phyloP scores from a whole-genome alignment of 164 flowering plant species.

The Buxus sempervirens region DNA sequence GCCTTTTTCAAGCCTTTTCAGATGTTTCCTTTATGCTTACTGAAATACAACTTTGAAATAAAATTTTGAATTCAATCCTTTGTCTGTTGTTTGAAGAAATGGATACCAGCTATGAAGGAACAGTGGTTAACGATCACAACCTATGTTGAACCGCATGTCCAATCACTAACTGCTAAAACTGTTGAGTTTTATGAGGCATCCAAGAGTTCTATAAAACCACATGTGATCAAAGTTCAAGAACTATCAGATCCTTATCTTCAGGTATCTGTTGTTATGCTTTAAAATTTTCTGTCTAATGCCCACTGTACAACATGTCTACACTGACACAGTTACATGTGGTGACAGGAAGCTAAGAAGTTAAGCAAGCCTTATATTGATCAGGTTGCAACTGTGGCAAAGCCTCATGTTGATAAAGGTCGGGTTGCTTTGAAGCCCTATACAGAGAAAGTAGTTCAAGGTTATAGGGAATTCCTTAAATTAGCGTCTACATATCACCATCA shows the following conservation, averaged over 20 bases:
- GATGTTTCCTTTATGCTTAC: no score
- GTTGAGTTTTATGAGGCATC: conserved; percentile 63
- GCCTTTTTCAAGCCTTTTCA: no score
- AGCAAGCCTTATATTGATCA: conserved; percentile 76
- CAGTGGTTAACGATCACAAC: conserved; percentile 52
- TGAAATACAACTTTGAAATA: no score
- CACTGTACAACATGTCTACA: not conserved
- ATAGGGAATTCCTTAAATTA: conserved; percentile 56
- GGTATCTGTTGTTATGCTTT: conserved; percentile 37
- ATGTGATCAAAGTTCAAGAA: conserved; percentile 55
- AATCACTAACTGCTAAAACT: conserved; percentile 37
- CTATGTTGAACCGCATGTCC: conserved; percentile 61
- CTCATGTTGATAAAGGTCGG: conserved; percentile 72
- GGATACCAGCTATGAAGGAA: conserved; percentile 66
- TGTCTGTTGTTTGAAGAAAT: conserved; percentile 46
- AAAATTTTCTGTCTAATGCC: not conserved
- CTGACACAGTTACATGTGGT: conserved; percentile 4
- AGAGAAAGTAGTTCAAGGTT: conserved; percentile 44
- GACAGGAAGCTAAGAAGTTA: conserved; percentile 69
- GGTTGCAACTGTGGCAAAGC: conserved; percentile 55
- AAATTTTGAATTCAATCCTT: not conserved
- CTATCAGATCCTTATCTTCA: conserved; percentile 67
- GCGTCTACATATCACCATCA: conserved; percentile 66
- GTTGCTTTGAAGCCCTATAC: conserved; percentile 71
- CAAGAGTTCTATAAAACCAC: conserved; percentile 60